Percentiles rank a stretch among this genome's conserved stretches.
These are phyloP conservation scores for Tetragonia tetragonoides DNA, from an alignment of 148 eudicot genomes.

Conservation along the genomic window DNA sequence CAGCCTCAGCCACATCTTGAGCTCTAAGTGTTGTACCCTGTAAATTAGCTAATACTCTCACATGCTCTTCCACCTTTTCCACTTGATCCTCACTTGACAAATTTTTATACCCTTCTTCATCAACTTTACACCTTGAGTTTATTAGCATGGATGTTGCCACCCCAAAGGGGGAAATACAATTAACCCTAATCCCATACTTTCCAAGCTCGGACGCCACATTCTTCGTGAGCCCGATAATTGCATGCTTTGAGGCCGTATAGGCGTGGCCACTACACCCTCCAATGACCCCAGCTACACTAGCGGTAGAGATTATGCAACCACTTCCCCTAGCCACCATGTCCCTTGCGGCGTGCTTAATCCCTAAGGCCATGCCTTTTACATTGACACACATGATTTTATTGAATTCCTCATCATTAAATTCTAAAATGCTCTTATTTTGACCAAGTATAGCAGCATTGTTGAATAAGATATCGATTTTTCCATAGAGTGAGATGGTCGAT, in stretches of 20 bases:
- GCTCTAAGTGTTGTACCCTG: slow-evolving; percentile 33
- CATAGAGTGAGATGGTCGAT: slow-evolving; percentile 19
- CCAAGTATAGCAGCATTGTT: slow-evolving; percentile 41
- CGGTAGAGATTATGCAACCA: slow-evolving; percentile 38
- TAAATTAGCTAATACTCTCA: slow-evolving; percentile 29
- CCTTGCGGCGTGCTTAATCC: slow-evolving; percentile 39
- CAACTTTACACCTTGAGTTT: slow-evolving; percentile 30
- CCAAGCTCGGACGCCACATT: slow-evolving; percentile 40
- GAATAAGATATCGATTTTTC: slow-evolving; percentile 45
- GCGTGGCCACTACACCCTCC: slow-evolving; percentile 38
- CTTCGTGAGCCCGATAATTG: slow-evolving; percentile 40
- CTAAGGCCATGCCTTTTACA: slow-evolving; percentile 38
- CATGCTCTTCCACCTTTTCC: slow-evolving; percentile 33
- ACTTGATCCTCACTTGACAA: slow-evolving; percentile 10
- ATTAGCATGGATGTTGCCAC: slow-evolving; percentile 44
- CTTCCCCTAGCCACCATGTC: slow-evolving; percentile 34
- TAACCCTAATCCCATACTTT: slow-evolving; percentile 39
- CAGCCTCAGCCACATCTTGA: slow-evolving; percentile 44
- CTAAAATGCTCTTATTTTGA: slow-evolving; percentile 40
- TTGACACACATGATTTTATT: slow-evolving; percentile 32
- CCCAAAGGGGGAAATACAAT: slow-evolving; percentile 45
- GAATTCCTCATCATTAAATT: slow-evolving; percentile 31
- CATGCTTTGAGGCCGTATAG: slow-evolving; percentile 47
- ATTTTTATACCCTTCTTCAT: slow-evolving; percentile 4
- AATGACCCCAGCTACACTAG: slow-evolving; percentile 42